Evolutionary conservation across 805 yeast species (phyloP).

Genomic region (Millerago galiae): DNA sequence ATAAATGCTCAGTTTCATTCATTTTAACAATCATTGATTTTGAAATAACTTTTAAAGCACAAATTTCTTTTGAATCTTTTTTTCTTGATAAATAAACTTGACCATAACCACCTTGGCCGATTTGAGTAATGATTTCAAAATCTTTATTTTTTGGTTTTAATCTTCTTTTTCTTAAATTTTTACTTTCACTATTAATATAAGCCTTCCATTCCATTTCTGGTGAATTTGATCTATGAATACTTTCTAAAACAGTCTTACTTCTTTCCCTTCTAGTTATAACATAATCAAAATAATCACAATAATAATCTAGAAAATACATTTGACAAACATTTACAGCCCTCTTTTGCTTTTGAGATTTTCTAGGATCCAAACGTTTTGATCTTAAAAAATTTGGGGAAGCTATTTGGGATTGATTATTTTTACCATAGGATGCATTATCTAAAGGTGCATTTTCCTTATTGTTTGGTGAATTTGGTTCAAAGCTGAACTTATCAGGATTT

Average conservation of each 20-base stretch:
- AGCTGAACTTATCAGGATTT: conserved; percentile 20
- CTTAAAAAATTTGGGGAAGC: conserved; percentile 9
- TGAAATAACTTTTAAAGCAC: conserved; percentile 89
- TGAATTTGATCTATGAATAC: conserved; percentile 35
- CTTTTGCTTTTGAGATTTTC: conserved; percentile 49
- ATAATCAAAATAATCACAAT: conserved; percentile 93
- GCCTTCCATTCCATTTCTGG: conserved; percentile 56
- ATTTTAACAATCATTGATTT: conserved; percentile 79
- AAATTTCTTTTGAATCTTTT: conserved; percentile 88
- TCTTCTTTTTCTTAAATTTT: conserved; percentile 79
- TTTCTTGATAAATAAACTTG: conserved; percentile 96
- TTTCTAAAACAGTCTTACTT: conserved; percentile 58
- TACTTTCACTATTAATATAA: conserved; percentile 80
- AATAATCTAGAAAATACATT: conserved; percentile 88
- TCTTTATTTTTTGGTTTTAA: conserved; percentile 91
- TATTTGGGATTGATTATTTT: conserved; percentile 13
- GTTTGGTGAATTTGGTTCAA: conserved; percentile 30
- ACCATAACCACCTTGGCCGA: conserved; percentile 99
- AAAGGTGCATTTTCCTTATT: conserved; percentile 37
- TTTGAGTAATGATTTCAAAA: conserved; percentile 94
- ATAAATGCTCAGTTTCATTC: conserved; percentile 92
- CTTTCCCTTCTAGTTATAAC: conserved; percentile 83
- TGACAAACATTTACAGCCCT: conserved; percentile 88
- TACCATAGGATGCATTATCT: conserved; percentile 21
- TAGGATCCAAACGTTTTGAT: conserved; percentile 10